Conservation (phyloP, 2,329 filamentous ascomycete species). For the Cercospora sp. region DNA sequence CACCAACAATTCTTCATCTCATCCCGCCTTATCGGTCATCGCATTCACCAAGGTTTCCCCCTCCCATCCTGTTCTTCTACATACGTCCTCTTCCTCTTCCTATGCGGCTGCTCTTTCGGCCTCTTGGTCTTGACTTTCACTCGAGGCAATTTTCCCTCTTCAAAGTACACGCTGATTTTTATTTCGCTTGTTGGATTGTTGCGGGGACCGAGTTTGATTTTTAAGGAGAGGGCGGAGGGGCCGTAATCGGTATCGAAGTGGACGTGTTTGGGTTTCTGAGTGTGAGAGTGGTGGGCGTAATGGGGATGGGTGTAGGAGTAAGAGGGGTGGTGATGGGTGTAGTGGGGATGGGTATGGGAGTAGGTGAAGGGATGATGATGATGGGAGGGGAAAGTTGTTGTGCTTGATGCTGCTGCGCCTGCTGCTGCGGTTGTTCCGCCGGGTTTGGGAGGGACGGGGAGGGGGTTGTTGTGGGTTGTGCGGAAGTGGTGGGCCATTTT, state of each 20-base stretch:
- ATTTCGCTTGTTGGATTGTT: conserved; percentile 32
- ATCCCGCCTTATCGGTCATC: too few species aligned
- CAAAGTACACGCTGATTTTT: conserved; percentile 37
- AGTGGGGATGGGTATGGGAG: not conserved
- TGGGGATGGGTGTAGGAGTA: too few species aligned
- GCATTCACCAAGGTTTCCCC: conserved; percentile 60
- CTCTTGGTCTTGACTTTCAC: conserved; percentile 35
- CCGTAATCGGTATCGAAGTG: conserved; percentile 34
- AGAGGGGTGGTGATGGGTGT: not conserved
- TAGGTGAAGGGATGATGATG: not conserved
- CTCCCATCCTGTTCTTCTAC: conserved; percentile 61
- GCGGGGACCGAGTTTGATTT: conserved; percentile 34
- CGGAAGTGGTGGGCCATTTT: conserved; percentile 10
- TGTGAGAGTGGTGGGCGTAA: too few species aligned
- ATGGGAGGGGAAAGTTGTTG: conserved; percentile 2
- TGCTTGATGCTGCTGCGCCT: not conserved
- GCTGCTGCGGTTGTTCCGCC: not conserved
- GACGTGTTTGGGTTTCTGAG: conserved; percentile 19
- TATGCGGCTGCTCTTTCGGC: conserved; percentile 22
- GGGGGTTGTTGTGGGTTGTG: conserved; percentile 10
- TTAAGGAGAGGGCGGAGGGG: conserved; percentile 32
- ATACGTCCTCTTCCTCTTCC: conserved; percentile 50
- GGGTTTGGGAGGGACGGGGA: not conserved
- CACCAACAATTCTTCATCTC: too few species aligned
- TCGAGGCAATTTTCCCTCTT: conserved; percentile 32